Evolutionary conservation across 768 basidiomycete species (phyloP).

Genomic region (Multifurca ochricompacta): DNA sequence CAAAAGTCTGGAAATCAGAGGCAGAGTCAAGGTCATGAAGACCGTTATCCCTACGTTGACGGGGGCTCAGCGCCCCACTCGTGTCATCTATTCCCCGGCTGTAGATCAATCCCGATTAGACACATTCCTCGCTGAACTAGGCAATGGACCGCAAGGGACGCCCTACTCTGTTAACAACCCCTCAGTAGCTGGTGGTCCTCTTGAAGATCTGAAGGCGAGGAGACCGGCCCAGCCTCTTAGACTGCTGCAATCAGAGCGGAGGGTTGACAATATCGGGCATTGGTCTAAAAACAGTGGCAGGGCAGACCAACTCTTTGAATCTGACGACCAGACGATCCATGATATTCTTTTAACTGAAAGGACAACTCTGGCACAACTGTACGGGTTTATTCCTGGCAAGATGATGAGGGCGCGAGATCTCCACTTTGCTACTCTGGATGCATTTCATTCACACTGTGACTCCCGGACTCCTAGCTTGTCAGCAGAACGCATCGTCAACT

Average conservation of each 20-base stretch:
- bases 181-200: constrained; percentile 23
- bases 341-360: constrained; percentile 62
- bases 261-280: constrained; percentile 34
- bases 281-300: constrained; percentile 39
- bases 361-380: constrained; percentile 61
- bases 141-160: constrained; percentile 27
- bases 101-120: constrained; percentile 46
- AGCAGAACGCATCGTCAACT: constrained; percentile 48
- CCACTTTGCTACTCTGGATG: constrained; percentile 46
- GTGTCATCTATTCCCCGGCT: constrained; percentile 59
- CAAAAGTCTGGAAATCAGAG: constrained; percentile 52
- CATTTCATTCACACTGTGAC: constrained; percentile 35
- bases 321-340: constrained; percentile 47
- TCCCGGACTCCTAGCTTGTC: constrained; percentile 43
- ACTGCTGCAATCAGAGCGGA: constrained; percentile 40
- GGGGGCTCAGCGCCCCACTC: constrained; percentile 50
- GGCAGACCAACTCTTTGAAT: constrained; percentile 45
- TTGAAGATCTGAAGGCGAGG: constrained; percentile 1
- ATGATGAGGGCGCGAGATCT: constrained; percentile 55
- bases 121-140: constrained; percentile 49
- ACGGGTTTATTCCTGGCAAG: constrained; percentile 68
- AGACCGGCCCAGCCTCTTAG: constrained; percentile 27
- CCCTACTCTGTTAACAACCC: constrained; percentile 35
- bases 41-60: constrained; percentile 54
- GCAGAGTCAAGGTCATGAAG: constrained; percentile 62